A percentile compares a stretch with the other conserved stretches of the same genome.
Evolutionary conservation across 805 yeast species (phyloP).

Genomic region (Myxozyma mucilagina): DNA sequence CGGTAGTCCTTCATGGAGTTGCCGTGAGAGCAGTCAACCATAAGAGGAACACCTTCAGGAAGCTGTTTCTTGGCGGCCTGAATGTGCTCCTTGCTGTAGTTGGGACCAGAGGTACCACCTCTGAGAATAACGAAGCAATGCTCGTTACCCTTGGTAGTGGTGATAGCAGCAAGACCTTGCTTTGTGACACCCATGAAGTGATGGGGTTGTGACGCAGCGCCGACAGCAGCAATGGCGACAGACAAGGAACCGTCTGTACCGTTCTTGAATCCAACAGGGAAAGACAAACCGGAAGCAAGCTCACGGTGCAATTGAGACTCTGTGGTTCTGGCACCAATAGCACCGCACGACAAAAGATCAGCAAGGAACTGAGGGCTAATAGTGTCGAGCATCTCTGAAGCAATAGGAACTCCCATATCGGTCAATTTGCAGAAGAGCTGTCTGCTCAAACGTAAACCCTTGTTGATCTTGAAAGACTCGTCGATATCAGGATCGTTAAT

Average conservation of each 20-base stretch:
- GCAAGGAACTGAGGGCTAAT: slow-evolving; percentile 94
- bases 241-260: slow-evolving; percentile 95
- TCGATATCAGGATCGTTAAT: slow-evolving; percentile 96
- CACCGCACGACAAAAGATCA: slow-evolving; percentile 90
- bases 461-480: slow-evolving; percentile 89
- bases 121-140: slow-evolving; percentile 91
- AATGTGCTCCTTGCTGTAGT: slow-evolving; percentile 82
- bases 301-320: slow-evolving; percentile 98
- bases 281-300: slow-evolving; percentile 94
- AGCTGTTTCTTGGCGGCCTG: slow-evolving; percentile 69
- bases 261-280: slow-evolving; percentile 98
- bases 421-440: slow-evolving; percentile 81
- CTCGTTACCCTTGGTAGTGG: slow-evolving; percentile 92
- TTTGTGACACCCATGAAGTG: slow-evolving; percentile 97
- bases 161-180: slow-evolving; percentile 95
- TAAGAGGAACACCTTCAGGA: slow-evolving; percentile 50
- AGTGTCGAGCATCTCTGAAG: slow-evolving; percentile 97
- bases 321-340: slow-evolving; percentile 98
- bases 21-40: slow-evolving; percentile 99
- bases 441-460: slow-evolving; percentile 87
- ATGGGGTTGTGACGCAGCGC: slow-evolving; percentile 88
- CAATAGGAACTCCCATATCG: slow-evolving; percentile 80
- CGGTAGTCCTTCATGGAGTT: slow-evolving; percentile 91
- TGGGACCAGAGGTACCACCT: slow-evolving; percentile 94
- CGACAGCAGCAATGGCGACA: slow-evolving; percentile 92